Percentiles rank a stretch among this genome's conserved stretches.
Evolutionary conservation across 768 basidiomycete species (phyloP).

Genomic region (Amyloporia xantha): DNA sequence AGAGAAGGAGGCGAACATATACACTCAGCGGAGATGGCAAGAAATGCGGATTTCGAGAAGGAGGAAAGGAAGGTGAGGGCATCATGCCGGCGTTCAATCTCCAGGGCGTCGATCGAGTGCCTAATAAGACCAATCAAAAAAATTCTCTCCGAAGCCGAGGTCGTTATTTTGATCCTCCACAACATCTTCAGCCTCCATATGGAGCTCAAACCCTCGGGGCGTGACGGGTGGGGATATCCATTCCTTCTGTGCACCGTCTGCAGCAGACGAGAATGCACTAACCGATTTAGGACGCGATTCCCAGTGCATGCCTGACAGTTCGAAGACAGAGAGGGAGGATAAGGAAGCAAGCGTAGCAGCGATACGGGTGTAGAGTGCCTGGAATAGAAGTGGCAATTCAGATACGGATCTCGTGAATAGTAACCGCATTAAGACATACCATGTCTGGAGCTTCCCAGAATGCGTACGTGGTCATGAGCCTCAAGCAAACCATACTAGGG

Average conservation of each 20-base stretch:
- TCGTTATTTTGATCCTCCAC: constrained; percentile 12
- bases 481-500: constrained; percentile 57
- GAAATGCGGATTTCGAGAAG: too few species aligned
- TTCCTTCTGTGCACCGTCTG: constrained; percentile 15
- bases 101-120: too few species aligned
- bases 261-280: constrained; percentile 11
- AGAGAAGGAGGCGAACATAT: not conserved
- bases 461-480: constrained; percentile 44
- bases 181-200: constrained; percentile 12
- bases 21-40: too few species aligned
- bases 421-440: constrained; percentile 19
- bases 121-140: constrained; percentile 25
- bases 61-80: too few species aligned
- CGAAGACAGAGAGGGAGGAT: constrained; percentile 57
- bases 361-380: constrained; percentile 62
- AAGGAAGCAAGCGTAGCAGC: constrained; percentile 52
- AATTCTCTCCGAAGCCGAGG: constrained; percentile 23
- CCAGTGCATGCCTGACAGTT: constrained; percentile 75
- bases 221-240: constrained; percentile 25
- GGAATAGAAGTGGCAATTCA: not conserved
- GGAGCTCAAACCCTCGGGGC: constrained; percentile 16
- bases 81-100: too few species aligned
- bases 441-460: constrained; percentile 26
- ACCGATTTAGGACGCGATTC: constrained; percentile 38
- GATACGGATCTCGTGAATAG: constrained; percentile 2